Conservation (phyloP, 805 yeast species). For the Hermanozyma aechmeae region DNA sequence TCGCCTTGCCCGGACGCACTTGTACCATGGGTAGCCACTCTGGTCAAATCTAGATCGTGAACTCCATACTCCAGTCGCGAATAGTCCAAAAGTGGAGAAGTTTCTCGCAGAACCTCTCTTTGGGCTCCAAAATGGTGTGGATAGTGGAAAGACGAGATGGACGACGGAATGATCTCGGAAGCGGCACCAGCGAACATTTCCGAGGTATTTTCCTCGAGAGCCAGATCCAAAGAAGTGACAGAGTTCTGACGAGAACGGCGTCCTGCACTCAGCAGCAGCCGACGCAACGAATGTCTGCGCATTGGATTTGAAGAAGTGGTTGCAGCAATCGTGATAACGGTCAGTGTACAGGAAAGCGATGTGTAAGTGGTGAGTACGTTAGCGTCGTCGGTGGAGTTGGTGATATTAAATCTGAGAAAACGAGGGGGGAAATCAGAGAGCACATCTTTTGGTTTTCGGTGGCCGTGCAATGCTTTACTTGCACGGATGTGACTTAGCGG, state of each 20-base stretch:
- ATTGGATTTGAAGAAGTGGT: too few species aligned
- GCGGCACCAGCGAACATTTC: slow-evolving; percentile 77
- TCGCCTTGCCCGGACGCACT: slow-evolving; percentile 21
- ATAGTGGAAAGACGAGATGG: slow-evolving; percentile 69
- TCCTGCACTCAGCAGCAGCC: too few species aligned
- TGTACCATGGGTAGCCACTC: slow-evolving; percentile 26
- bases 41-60: slow-evolving; percentile 21
- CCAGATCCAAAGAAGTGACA: slow-evolving; percentile 22
- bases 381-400: too few species aligned
- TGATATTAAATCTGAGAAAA: too few species aligned
- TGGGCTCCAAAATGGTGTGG: slow-evolving; percentile 40
- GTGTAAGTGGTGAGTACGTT: too few species aligned
- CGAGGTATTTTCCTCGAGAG: slow-evolving; percentile 48
- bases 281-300: too few species aligned
- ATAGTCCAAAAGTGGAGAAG: slow-evolving; percentile 23
- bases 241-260: slow-evolving; percentile 23
- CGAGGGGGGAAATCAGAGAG: too few species aligned
- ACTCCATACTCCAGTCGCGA: slow-evolving; percentile 4
- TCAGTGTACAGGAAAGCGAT: too few species aligned
- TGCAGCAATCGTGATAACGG: too few species aligned
- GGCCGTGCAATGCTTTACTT: too few species aligned
- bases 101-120: slow-evolving; percentile 16
- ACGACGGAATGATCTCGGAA: slow-evolving; percentile 66
- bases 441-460: too few species aligned
- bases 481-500: too few species aligned